These are phyloP conservation scores for Blastobotrys buckinghamii DNA, from an alignment of 1,139 yeast species.

Conservation along the genomic window DNA sequence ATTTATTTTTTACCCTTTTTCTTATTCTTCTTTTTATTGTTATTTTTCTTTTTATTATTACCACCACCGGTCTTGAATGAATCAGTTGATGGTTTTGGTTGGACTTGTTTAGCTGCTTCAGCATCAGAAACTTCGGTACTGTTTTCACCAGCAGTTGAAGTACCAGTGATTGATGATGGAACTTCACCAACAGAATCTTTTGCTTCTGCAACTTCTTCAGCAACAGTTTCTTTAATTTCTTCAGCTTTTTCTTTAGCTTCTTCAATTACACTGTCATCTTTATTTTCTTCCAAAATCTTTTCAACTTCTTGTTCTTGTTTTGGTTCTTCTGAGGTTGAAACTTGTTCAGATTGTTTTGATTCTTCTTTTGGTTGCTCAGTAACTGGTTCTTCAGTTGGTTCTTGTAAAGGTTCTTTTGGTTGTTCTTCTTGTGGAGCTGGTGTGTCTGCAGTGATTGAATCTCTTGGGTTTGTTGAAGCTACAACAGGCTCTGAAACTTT, in stretches of 20 bases:
- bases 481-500: neutral
- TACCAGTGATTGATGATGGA: too few relatives aligned
- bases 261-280: neutral
- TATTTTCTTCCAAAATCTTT: neutral
- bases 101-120: neutral
- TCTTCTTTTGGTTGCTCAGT: slow-evolving; percentile 3
- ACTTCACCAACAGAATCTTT: neutral
- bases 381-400: slow-evolving; percentile 1
- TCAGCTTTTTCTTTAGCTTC: neutral
- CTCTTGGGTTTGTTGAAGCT: neutral
- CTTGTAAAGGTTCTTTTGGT: neutral
- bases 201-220: neutral
- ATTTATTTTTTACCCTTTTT: slow-evolving; percentile 15
- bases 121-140: neutral
- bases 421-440: slow-evolving; percentile 2
- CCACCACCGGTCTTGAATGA: slow-evolving; percentile 11
- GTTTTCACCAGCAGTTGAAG: neutral
- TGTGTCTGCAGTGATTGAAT: neutral
- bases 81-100: slow-evolving; percentile 13
- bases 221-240: neutral
- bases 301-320: neutral
- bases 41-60: slow-evolving; percentile 13
- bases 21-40: slow-evolving; percentile 23
- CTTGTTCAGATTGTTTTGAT: neutral
- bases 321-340: too few relatives aligned